A percentile compares a stretch with the other conserved stretches of the same genome.
Evolutionary conservation across 164 flowering plant species (phyloP).

Genomic region (Umbilicus rupestris): DNA sequence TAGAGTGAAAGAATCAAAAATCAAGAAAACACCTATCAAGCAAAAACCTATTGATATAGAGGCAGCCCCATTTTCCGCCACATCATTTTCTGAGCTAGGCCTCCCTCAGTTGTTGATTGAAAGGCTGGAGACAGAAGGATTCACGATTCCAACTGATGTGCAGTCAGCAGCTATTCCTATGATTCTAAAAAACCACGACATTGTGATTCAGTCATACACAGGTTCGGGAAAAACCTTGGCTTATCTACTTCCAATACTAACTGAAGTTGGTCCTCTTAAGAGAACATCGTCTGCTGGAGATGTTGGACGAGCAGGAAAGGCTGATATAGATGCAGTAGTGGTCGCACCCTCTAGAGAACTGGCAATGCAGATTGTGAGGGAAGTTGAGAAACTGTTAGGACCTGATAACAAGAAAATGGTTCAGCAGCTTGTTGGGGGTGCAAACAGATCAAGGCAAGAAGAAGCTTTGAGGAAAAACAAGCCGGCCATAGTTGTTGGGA

Average conservation of each 20-base stretch:
- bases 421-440: constrained; percentile 98
- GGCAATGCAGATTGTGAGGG: constrained; percentile 98
- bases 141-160: constrained; percentile 74
- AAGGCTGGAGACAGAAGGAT: constrained; percentile 62
- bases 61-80: constrained; percentile 8
- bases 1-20: constrained; percentile 2
- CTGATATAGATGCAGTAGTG: constrained; percentile 71
- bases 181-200: constrained; percentile 62
- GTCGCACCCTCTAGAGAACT: constrained; percentile 96
- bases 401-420: constrained; percentile 57
- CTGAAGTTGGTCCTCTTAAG: constrained; percentile 64
- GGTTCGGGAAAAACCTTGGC: constrained; percentile 97
- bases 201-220: constrained; percentile 89
- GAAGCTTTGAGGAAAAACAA: constrained; percentile 92
- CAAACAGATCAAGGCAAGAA: constrained; percentile 83
- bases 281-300: constrained; percentile 13
- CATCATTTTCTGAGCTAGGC: constrained; percentile 8
- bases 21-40: not conserved
- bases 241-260: constrained; percentile 84
- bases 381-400: constrained; percentile 78
- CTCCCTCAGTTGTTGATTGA: constrained; percentile 16
- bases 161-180: constrained; percentile 83
- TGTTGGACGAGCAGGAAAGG: constrained; percentile 26
- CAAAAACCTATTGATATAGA: constrained; percentile 3
- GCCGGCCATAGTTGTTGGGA: constrained; percentile 86